Evolutionary conservation across 306 rosid genomes (phyloP).

Genomic region (Pyrus pyrifolia): DNA sequence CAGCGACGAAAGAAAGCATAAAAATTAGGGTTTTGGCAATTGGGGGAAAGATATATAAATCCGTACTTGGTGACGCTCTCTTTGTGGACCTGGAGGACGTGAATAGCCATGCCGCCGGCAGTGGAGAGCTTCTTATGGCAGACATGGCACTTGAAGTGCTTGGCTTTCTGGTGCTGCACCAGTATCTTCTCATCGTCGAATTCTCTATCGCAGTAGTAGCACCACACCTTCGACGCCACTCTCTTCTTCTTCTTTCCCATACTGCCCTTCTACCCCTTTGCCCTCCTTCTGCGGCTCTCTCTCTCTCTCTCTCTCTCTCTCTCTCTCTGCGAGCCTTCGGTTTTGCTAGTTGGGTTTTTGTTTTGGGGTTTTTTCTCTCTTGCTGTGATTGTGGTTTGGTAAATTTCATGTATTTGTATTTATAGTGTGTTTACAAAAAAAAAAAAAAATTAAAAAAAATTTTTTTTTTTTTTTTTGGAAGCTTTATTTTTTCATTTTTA

Average conservation of each 20-base stretch:
- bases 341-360: background rate
- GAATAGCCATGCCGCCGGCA: constrained; percentile 98
- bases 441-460: too few relatives aligned
- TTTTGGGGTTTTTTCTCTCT: background rate
- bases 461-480: too few relatives aligned
- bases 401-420: background rate
- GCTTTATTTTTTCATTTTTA: background rate
- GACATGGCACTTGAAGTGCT: constrained; percentile 96
- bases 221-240: constrained; percentile 91
- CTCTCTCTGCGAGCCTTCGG: background rate
- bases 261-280: background rate
- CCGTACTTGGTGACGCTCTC: constrained; percentile 84
- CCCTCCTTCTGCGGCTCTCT: background rate
- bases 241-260: constrained; percentile 99
- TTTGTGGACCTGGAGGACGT: constrained; percentile 97
- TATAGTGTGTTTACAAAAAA: too few relatives aligned
- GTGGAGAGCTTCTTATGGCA: constrained; percentile 99
- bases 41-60: background rate
- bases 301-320: background rate
- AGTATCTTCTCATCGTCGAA: constrained; percentile 96
- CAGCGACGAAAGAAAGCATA: background rate
- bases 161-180: constrained; percentile 99
- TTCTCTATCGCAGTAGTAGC: constrained; percentile 96
- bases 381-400: background rate
- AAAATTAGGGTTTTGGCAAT: background rate